These are phyloP conservation scores for Coniella lustricola DNA, from an alignment of 2,329 filamentous ascomycete genomes.

Conservation along the genomic window DNA sequence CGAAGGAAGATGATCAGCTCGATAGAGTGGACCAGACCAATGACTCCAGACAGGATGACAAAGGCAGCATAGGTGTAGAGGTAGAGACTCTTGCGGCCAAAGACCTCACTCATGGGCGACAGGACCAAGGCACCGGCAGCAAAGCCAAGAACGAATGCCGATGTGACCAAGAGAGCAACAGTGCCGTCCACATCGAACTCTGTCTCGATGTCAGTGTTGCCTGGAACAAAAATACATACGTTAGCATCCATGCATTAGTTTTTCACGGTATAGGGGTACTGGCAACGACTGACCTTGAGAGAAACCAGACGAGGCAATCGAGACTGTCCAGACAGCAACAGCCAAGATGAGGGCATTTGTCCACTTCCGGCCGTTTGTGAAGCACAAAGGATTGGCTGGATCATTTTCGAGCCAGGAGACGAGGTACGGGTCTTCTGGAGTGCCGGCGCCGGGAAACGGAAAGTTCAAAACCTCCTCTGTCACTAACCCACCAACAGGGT, in stretches of 20 bases:
- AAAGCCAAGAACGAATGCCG: slow-evolving; percentile 21
- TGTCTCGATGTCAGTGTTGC: slow-evolving; percentile 29
- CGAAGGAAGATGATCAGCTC: slow-evolving; percentile 51
- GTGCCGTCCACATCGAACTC: slow-evolving; percentile 32
- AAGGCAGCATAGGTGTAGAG: slow-evolving; percentile 49
- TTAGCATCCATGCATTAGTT: background rate
- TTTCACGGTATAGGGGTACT: background rate
- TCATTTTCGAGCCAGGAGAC: slow-evolving; percentile 40
- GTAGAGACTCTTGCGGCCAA: slow-evolving; percentile 52
- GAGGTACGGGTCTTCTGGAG: slow-evolving; percentile 35
- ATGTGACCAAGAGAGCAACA: slow-evolving; percentile 29
- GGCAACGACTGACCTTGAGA: slow-evolving; percentile 21
- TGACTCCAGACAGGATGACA: slow-evolving; percentile 55
- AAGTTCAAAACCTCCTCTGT: slow-evolving; percentile 25
- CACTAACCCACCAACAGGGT: slow-evolving; percentile 13
- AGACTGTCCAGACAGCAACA: slow-evolving; percentile 34
- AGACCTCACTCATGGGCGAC: slow-evolving; percentile 39
- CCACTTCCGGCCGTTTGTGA: slow-evolving; percentile 32
- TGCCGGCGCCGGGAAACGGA: slow-evolving; percentile 34
- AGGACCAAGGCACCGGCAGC: slow-evolving; percentile 17
- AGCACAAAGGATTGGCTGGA: slow-evolving; percentile 36
- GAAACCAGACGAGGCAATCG: slow-evolving; percentile 35
- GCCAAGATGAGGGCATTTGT: slow-evolving; percentile 31
- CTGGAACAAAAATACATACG: slow-evolving; percentile 17
- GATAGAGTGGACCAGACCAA: slow-evolving; percentile 50